Percentiles rank a stretch among this genome's conserved stretches.
These are phyloP conservation scores for Wickerhamiella qilinensis DNA, from an alignment of 805 yeast species.

Conservation along the genomic window DNA sequence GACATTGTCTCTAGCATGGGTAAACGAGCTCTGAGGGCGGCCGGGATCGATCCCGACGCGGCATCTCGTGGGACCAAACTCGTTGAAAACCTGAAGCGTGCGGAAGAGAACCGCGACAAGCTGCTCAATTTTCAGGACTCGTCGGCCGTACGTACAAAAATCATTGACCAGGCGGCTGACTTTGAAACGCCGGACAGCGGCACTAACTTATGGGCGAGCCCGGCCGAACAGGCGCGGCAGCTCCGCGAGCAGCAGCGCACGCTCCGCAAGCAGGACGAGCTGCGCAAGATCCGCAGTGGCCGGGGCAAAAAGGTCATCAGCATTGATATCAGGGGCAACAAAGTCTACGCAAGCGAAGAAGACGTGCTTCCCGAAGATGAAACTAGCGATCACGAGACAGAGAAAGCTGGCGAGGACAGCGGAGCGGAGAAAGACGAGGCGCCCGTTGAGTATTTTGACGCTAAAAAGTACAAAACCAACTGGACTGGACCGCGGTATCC, in stretches of 20 bases:
- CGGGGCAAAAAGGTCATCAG: conserved; percentile 61
- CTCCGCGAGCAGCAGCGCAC: conserved; percentile 73
- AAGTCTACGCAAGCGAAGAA: conserved; percentile 47
- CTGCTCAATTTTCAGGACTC: conserved; percentile 68
- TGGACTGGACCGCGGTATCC: neutral
- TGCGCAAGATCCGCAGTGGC: conserved; percentile 45
- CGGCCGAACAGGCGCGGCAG: conserved; percentile 75
- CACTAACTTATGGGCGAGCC: conserved; percentile 60
- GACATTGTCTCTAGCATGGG: conserved; percentile 21
- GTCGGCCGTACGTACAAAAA: conserved; percentile 77
- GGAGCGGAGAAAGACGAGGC: conserved; percentile 3
- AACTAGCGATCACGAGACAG: neutral
- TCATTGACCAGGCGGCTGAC: conserved; percentile 87
- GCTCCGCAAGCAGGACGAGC: conserved; percentile 39
- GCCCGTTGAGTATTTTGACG: neutral
- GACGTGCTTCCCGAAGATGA: conserved; percentile 20
- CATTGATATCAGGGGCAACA: conserved; percentile 67
- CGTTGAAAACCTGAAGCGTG: conserved; percentile 30
- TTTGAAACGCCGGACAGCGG: conserved; percentile 46
- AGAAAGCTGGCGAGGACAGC: neutral
- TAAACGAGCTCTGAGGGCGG: conserved; percentile 23
- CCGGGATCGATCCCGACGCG: conserved; percentile 20
- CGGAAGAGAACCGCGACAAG: conserved; percentile 58
- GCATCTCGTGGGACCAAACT: conserved; percentile 3
- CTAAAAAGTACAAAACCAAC: neutral